Conservation (phyloP, 2,329 filamentous ascomycete genomes). For the Exophiala oligosperma region DNA sequence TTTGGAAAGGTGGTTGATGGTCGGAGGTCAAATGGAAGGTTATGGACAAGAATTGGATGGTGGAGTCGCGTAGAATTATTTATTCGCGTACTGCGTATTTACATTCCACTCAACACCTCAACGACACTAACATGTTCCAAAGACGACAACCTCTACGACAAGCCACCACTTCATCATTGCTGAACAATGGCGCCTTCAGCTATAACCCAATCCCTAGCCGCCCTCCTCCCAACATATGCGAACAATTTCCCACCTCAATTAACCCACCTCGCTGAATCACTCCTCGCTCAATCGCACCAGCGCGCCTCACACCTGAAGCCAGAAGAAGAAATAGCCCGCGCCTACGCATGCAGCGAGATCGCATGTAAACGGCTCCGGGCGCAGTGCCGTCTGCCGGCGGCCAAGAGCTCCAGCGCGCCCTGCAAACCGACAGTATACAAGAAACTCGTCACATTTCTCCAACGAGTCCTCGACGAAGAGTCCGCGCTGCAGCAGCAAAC, state of each 20-base stretch:
- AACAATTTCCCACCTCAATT: constrained; percentile 52
- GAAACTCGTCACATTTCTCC: constrained; percentile 77
- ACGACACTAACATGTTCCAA: no score
- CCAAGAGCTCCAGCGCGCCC: constrained; percentile 67
- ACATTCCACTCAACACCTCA: no score
- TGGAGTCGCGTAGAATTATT: no score
- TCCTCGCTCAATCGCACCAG: constrained; percentile 78
- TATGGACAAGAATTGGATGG: no score
- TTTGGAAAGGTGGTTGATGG: no score
- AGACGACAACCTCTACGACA: no score
- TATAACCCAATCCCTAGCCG: constrained; percentile 71
- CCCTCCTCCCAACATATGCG: constrained; percentile 66
- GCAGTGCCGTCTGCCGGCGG: constrained; percentile 71
- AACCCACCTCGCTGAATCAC: constrained; percentile 67
- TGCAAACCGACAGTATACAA: constrained; percentile 80
- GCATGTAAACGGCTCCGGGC: constrained; percentile 85
- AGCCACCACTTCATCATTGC: background rate
- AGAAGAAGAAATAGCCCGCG: constrained; percentile 83
- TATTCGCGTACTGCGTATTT: no score
- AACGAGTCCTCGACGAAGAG: constrained; percentile 63
- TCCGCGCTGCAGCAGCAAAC: constrained; percentile 25
- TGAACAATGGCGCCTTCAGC: constrained; percentile 45
- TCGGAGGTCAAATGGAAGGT: no score
- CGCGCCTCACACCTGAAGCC: constrained; percentile 75
- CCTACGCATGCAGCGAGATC: constrained; percentile 82